These are phyloP conservation scores for Beauveria australis DNA, from an alignment of 2,329 filamentous ascomycete genomes.

Conservation along the genomic window DNA sequence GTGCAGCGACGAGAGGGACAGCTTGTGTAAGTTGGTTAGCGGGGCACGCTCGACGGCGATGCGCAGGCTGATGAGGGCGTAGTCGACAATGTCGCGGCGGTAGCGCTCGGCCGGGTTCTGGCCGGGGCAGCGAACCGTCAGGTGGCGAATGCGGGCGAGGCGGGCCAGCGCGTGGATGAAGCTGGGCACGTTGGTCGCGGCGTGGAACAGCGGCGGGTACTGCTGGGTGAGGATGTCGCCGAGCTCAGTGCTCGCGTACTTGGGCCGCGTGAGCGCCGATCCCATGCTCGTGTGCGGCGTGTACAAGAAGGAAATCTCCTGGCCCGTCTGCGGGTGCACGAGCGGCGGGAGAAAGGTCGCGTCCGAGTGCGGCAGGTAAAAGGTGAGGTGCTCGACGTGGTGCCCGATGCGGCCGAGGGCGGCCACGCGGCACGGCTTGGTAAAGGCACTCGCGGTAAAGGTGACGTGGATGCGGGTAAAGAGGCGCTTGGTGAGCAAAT, in stretches of 20 bases:
- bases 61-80: slow-evolving; percentile 77
- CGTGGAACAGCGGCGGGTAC: slow-evolving; percentile 83
- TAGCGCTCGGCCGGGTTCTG: slow-evolving; percentile 63
- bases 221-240: slow-evolving; percentile 77
- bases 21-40: slow-evolving; percentile 54
- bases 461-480: slow-evolving; percentile 63
- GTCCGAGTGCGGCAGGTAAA: slow-evolving; percentile 67
- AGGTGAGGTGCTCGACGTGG: slow-evolving; percentile 70
- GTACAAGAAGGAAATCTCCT: slow-evolving; percentile 75
- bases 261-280: slow-evolving; percentile 55
- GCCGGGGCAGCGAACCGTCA: slow-evolving; percentile 69
- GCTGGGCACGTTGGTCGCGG: slow-evolving; percentile 76
- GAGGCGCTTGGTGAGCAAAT: slow-evolving; percentile 59
- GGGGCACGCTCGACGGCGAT: slow-evolving; percentile 72
- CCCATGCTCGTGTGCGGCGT: slow-evolving; percentile 63
- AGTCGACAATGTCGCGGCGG: slow-evolving; percentile 73
- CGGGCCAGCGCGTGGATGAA: slow-evolving; percentile 69
- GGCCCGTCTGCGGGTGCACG: slow-evolving; percentile 66
- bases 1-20: slow-evolving; percentile 68
- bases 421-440: slow-evolving; percentile 61
- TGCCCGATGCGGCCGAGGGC: slow-evolving; percentile 71
- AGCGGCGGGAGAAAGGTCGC: slow-evolving; percentile 80
- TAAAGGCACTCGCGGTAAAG: slow-evolving; percentile 69
- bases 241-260: slow-evolving; percentile 72
- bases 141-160: slow-evolving; percentile 61